Evolutionary conservation across 164 flowering plant genomes (phyloP), one percentile per base, ranked within the genome.

Genomic region (Nymphaea thermarum): DNA sequence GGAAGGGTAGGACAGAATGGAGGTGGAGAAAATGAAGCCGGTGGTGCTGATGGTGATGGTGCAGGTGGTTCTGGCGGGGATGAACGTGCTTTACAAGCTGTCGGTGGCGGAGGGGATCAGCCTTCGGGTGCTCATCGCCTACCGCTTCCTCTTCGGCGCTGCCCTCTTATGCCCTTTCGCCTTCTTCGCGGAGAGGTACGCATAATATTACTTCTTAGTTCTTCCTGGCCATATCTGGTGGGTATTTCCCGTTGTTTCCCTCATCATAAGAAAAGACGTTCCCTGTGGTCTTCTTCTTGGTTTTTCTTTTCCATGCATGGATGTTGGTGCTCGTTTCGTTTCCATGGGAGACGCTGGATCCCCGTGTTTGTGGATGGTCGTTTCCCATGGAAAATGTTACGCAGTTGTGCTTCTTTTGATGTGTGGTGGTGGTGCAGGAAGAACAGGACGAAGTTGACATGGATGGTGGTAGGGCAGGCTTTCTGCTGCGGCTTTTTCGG

Each of bases 401-500:
- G 12, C 3, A 47, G 12, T 47, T 6, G 5, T 47, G 12, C 55
- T 47, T 47, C 55, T 12, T 47, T 47, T 12, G 12, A 47, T 5
- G 55, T 12, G 7, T 47, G 55, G 55, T 47, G 55, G 55, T 25
- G 36, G 55, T 75, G 60, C 80, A 86, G 88, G 81, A 80, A 84
- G 65, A 78, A 6, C 16, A 79, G 90, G 71, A 84, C 86, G 5
- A 82, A 83, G 65, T 43, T 89, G 42, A 82, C 83, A 3, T 71
- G 85, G 85, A 74, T 15, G 65, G 68, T 89, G 4, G 59, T 77
- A 4, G 70, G 77, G 43, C 86, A 81, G 67, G 82, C 75, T n/a
- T 83, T 83, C 77, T 64, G 82, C 1, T 80, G 85, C 76, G 92
- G 86, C 1, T 67, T 87, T 12, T 77, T 87, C 55, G 96, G 92